Conservation (phyloP, 176 grass and related monocot genomes). For the Poa annua region DNA sequence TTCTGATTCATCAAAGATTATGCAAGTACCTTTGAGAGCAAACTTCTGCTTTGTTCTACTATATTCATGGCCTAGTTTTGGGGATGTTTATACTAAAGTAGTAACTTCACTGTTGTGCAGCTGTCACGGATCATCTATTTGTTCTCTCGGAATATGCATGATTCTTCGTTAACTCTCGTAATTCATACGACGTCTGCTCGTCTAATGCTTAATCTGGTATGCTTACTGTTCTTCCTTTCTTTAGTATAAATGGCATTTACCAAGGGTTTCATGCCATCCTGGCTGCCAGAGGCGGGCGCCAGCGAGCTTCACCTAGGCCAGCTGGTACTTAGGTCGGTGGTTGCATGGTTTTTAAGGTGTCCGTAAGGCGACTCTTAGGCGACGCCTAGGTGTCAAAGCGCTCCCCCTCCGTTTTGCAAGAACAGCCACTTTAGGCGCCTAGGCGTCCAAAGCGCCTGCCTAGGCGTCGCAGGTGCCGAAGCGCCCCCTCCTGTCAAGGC, state of each 20-base stretch:
- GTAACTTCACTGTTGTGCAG: conserved; percentile 62
- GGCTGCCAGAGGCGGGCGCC: background rate
- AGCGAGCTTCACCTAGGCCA: background rate
- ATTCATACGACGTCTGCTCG: conserved; percentile 98
- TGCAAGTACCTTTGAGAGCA: background rate
- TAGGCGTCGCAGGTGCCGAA: too few species aligned
- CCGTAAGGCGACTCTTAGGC: too few species aligned
- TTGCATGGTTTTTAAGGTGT: background rate
- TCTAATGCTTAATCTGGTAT: conserved; percentile 98
- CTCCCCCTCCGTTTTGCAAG: too few species aligned
- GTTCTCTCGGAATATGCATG: conserved; percentile 99
- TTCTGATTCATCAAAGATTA: conserved; percentile 14
- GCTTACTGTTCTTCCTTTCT: conserved; percentile 45
- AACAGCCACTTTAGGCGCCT: too few species aligned
- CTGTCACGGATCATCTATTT: conserved; percentile 96
- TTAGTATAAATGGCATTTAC: conserved; percentile 28
- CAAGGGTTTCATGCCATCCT: conserved; percentile 6
- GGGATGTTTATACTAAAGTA: conserved; percentile 38
- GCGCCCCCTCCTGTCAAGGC: too few species aligned
- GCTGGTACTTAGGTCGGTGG: background rate
- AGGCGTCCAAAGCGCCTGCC: too few species aligned
- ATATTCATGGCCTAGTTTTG: conserved; percentile 25
- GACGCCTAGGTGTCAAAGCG: too few species aligned
- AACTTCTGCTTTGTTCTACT: conserved; percentile 13
- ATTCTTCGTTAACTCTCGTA: conserved; percentile 92